Conservation (phyloP, 192 early-diverging fungal species). For the Coemansia interrupta region DNA sequence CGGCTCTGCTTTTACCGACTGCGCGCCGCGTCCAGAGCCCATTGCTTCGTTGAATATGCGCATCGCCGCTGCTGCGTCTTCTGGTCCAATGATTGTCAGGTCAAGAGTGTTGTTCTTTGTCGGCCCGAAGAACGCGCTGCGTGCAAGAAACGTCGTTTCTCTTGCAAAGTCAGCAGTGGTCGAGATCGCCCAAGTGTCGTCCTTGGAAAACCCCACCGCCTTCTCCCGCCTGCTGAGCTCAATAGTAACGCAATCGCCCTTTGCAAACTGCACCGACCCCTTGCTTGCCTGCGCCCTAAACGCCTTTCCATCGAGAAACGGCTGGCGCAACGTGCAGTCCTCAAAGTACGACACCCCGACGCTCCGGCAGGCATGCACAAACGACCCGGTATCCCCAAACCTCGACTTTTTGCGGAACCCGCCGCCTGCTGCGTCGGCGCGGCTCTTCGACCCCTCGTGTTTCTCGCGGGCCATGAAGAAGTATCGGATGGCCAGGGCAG, state of each 20-base stretch:
- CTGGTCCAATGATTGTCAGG: constrained; percentile 36
- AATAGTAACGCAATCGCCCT: constrained; percentile 34
- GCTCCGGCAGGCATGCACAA: constrained; percentile 31
- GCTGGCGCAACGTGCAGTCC: constrained; percentile 35
- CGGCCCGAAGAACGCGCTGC: constrained; percentile 47
- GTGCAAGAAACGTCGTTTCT: constrained; percentile 34
- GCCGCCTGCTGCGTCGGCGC: background rate
- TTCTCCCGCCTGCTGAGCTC: constrained; percentile 43
- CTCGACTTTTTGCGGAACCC: background rate
- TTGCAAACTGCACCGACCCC: constrained; percentile 15
- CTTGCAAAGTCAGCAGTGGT: constrained; percentile 27
- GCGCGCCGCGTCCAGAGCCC: background rate
- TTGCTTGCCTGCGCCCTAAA: constrained; percentile 27
- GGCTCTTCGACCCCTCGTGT: constrained; percentile 5
- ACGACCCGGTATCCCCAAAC: background rate
- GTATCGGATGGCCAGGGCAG: constrained; percentile 40
- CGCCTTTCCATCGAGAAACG: constrained; percentile 31
- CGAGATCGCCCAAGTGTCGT: constrained; percentile 51
- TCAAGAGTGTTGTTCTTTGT: constrained; percentile 52
- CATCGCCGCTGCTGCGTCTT: constrained; percentile 32
- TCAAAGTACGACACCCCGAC: constrained; percentile 37
- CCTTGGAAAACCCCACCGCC: constrained; percentile 37
- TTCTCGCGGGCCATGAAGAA: constrained; percentile 47
- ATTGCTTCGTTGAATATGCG: constrained; percentile 20
- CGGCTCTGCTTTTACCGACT: constrained; percentile 9